Percentiles rank a stretch among this genome's conserved stretches.
Evolutionary conservation across 2,329 filamentous ascomycete genomes (phyloP).

Genomic region (Penicillium sp.): DNA sequence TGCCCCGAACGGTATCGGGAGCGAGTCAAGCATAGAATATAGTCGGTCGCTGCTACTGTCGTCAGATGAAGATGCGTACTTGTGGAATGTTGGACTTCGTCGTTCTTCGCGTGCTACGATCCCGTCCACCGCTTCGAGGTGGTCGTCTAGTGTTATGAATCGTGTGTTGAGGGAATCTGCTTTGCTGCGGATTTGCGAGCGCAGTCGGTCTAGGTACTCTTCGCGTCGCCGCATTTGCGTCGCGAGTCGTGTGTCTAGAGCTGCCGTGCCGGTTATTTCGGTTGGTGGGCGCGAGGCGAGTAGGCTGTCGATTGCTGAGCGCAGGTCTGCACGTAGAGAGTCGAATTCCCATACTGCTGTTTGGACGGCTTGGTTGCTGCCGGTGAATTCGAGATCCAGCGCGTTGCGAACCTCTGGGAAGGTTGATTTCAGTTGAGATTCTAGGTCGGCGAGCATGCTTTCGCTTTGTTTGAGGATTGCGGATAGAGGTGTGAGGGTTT

Average conservation of each 20-base stretch:
- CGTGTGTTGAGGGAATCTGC: conserved; percentile 29
- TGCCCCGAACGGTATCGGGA: conserved; percentile 9
- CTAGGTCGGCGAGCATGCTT: conserved; percentile 28
- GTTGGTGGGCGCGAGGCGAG: conserved; percentile 23
- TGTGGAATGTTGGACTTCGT: neutral
- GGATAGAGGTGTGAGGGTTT: conserved; percentile 26
- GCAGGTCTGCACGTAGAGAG: conserved; percentile 36
- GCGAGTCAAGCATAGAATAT: conserved; percentile 14
- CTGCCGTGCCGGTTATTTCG: conserved; percentile 15
- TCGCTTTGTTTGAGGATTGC: conserved; percentile 32
- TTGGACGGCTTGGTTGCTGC: conserved; percentile 32
- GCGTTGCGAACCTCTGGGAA: conserved; percentile 34
- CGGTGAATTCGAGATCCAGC: conserved; percentile 39
- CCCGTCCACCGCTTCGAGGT: conserved; percentile 34
- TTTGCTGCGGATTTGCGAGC: conserved; percentile 33
- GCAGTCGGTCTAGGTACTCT: conserved; percentile 35
- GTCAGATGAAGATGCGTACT: neutral
- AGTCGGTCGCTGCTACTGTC: conserved; percentile 4
- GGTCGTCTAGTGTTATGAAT: conserved; percentile 35
- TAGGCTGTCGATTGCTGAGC: conserved; percentile 35
- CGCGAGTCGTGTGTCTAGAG: conserved; percentile 29
- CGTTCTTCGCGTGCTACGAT: conserved; percentile 29
- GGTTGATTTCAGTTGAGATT: conserved; percentile 26
- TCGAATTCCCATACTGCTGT: conserved; percentile 36
- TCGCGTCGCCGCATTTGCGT: conserved; percentile 32